Conservation (phyloP, 1,139 yeast species). For the Blastobotrys malaysiensis region DNA sequence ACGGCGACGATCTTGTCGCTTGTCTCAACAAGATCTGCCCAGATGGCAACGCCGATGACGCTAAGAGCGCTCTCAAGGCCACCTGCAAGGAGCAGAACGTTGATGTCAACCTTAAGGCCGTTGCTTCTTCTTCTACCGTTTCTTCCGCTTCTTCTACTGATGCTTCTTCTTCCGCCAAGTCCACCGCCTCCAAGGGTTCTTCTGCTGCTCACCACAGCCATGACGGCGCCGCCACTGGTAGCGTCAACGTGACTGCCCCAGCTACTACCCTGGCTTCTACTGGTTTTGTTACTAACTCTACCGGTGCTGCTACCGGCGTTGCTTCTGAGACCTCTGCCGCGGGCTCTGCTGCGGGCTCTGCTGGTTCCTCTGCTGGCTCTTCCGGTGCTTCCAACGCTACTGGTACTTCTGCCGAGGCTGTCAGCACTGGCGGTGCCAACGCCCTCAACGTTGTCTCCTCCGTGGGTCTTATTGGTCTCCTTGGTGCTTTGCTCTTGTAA, state of each 20-base stretch:
- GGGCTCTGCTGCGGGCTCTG: neutral
- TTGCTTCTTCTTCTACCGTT: neutral
- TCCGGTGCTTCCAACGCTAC: conserved; percentile 10
- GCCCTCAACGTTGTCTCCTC: conserved; percentile 6
- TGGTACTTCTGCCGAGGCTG: conserved; percentile 8
- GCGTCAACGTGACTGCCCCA: neutral
- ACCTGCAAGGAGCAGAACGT: conserved; percentile 20
- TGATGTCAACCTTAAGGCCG: conserved; percentile 4
- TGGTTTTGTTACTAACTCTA: neutral
- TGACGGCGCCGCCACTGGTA: neutral
- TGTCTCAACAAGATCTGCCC: conserved; percentile 62
- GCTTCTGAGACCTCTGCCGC: neutral
- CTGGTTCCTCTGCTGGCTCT: conserved; percentile 11
- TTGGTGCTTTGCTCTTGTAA: neutral
- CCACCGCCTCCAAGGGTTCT: conserved; percentile 3
- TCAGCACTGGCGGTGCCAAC: conserved; percentile 11
- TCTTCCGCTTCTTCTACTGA: conserved; percentile 7
- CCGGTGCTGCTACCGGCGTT: neutral
- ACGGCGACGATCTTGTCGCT: conserved; percentile 44
- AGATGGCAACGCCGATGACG: conserved; percentile 39
- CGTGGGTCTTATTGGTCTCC: neutral
- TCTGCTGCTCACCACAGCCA: neutral
- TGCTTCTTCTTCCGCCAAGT: conserved; percentile 2
- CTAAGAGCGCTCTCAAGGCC: conserved; percentile 37
- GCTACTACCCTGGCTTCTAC: neutral